These are phyloP conservation scores for Collybia sp. DNA, from an alignment of 768 basidiomycete genomes.

Conservation along the genomic window DNA sequence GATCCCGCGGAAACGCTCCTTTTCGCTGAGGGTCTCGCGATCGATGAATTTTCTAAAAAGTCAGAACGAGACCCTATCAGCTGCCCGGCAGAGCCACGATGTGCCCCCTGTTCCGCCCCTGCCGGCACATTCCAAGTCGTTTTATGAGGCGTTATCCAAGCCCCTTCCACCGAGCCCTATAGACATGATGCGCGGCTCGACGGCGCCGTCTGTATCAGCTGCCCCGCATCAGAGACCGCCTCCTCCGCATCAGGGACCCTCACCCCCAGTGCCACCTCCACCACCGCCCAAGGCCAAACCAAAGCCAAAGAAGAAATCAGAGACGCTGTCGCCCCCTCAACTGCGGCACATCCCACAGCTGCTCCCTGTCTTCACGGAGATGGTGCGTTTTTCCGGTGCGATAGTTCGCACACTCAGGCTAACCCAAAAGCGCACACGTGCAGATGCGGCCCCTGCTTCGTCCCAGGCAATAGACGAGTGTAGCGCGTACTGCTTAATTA, in stretches of 20 bases:
- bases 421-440: neutral
- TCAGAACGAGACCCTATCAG: constrained; percentile 5
- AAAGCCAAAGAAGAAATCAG: constrained; percentile 36
- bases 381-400: constrained; percentile 49
- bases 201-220: constrained; percentile 10
- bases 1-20: constrained; percentile 28
- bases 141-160: constrained; percentile 22
- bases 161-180: constrained; percentile 33
- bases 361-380: constrained; percentile 86
- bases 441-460: constrained; percentile 43
- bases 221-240: too few species aligned
- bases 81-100: constrained; percentile 24
- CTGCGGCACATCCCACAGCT: constrained; percentile 75
- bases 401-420: too few species aligned
- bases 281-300: constrained; percentile 15
- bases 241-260: too few species aligned
- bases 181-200: constrained; percentile 12
- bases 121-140: constrained; percentile 30
- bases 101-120: constrained; percentile 36
- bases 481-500: too few species aligned
- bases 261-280: neutral
- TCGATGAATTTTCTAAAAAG: constrained; percentile 34
- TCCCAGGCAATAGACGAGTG: constrained; percentile 13
- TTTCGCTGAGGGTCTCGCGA: constrained; percentile 42
- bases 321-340: constrained; percentile 65